These are phyloP conservation scores for Pyrus betulifolia DNA, from an alignment of 306 rosid species.

Conservation along the genomic window DNA sequence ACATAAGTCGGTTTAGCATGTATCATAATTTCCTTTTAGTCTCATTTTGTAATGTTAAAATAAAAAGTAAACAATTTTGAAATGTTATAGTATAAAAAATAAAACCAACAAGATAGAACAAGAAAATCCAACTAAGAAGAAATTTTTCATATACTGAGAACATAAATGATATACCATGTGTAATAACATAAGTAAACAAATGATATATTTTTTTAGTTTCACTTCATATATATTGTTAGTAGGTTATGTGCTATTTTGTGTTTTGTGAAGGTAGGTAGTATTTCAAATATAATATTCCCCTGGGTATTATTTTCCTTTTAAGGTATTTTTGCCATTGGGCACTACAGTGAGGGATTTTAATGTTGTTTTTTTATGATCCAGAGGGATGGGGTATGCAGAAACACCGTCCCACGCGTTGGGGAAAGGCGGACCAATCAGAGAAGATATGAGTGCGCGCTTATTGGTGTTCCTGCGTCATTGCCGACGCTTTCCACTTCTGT, in stretches of 20 bases:
- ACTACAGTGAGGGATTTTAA: not conserved
- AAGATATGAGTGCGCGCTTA: constrained; percentile 44
- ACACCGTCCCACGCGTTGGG: constrained; percentile 52
- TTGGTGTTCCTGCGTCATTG: not conserved
- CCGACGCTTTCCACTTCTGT: not conserved
- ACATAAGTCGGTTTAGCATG: no score
- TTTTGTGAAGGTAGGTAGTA: no score
- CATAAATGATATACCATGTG: no score
- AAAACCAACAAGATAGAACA: not conserved
- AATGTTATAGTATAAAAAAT: not conserved
- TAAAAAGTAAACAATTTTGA: not conserved
- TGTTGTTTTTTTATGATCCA: not conserved
- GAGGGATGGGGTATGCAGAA: constrained; percentile 19
- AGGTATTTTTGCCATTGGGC: not conserved
- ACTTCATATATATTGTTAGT: no score
- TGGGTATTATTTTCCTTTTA: not conserved
- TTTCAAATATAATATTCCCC: no score
- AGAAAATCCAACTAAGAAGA: not conserved
- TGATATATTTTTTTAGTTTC: no score
- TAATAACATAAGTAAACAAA: no score
- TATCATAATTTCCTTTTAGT: no score
- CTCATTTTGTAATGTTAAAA: no score
- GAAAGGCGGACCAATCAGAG: constrained; percentile 40
- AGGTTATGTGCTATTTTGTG: no score
- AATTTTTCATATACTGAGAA: no score